Conservation (phyloP, 202 grass and related monocot genomes). For the Elaeis oleifera region DNA sequence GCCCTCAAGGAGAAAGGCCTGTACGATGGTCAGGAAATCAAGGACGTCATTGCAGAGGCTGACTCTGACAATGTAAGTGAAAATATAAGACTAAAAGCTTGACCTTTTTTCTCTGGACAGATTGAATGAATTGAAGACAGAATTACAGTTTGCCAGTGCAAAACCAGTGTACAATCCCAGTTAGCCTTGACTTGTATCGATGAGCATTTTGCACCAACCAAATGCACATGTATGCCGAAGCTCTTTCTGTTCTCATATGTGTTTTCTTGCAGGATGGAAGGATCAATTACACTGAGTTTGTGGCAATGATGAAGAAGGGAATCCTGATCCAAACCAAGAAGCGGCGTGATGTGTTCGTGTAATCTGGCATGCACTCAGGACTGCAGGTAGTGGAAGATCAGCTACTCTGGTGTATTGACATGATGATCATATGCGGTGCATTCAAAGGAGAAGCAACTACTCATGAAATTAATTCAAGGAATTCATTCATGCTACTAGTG, state of each 20-base stretch:
- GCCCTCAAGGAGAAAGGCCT: constrained; percentile 67
- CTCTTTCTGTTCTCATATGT: not conserved
- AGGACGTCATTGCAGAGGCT: constrained; percentile 66
- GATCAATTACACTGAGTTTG: constrained; percentile 83
- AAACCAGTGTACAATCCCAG: no score
- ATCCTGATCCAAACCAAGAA: constrained; percentile 60
- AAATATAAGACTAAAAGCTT: not conserved
- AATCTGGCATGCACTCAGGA: no score
- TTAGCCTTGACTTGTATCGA: no score
- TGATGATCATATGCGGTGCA: no score
- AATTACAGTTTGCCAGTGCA: not conserved
- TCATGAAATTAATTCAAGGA: no score
- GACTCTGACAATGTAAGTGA: constrained; percentile 68
- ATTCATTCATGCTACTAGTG: no score
- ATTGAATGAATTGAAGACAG: not conserved
- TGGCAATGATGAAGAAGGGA: constrained; percentile 79
- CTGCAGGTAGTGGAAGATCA: no score
- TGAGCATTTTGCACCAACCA: no score
- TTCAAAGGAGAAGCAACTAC: no score
- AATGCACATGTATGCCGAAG: not conserved
- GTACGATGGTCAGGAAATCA: constrained; percentile 53
- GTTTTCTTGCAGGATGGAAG: constrained; percentile 52
- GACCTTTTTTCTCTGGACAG: not conserved
- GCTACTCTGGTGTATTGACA: no score
- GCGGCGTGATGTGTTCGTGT: constrained; percentile 33